Base-by-base conservation (phyloP, 2,329 filamentous ascomycete species). In the Mycocentrospora acerina region DNA sequence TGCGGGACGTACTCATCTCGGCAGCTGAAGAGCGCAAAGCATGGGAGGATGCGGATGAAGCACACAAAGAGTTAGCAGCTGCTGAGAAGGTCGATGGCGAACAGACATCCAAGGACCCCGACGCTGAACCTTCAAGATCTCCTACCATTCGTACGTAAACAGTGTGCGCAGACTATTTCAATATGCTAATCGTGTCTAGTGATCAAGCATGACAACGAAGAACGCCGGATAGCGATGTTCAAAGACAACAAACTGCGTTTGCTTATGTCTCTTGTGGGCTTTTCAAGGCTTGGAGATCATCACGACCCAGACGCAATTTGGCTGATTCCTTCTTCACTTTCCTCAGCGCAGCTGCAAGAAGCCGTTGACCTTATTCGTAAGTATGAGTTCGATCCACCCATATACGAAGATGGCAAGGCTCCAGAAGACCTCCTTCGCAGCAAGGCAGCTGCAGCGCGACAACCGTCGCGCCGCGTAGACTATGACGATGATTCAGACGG, bases 231-330 rank as follows among this genome's bases (percentile, higher is more conserved):
- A 15, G 85, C 88, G 17, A 83, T 95, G 69, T 94, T 94, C 73
- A 94, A 89, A 61, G 94, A 97, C 66, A 83, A 87, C 8, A 85
- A 91, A 57, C 77, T 97, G 2, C 85, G 90, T 24, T 81, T 97
- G 2, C 78, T 98, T 3, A 85, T 97, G 79, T 84, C 76, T 1
- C 75, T 93, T 0, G 75, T 85, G 13, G 87, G 86, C 1, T 80
- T 94, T 45, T 76, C 85, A 55, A 77, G 83, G 34, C 60, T 80
- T 7, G 80, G 79, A 22, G 65, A 71, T 25, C 83, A 89, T 28
- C 88, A 95, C 58, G 83, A 87, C 3, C 76, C 79, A 1, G 86
- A 91, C 41, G 84, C 86, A 2, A 73, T 76, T 1, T 97, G 93
- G 93, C 71, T 87, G 29, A 76, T 97, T 27, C 86, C 90, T 0